Evolutionary conservation across 2,329 filamentous ascomycete genomes (phyloP).

Genomic region (Zalaria obscura): DNA sequence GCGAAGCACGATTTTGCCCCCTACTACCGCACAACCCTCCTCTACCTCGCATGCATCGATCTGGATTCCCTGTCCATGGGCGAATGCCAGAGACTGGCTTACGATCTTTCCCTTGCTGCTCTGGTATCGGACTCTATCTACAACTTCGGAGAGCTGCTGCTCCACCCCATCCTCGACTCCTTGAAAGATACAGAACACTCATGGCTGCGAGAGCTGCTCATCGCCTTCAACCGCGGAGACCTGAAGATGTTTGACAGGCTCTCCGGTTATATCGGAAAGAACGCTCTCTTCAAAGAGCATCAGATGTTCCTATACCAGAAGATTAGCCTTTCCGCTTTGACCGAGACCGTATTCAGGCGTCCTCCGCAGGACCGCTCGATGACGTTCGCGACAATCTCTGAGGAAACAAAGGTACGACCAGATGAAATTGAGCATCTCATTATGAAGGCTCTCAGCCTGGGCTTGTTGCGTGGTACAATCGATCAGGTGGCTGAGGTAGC

Average conservation of each 20-base stretch:
- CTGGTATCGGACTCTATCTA: conserved; percentile 92
- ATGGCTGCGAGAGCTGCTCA: conserved; percentile 91
- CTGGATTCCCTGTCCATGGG: conserved; percentile 55
- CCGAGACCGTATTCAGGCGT: conserved; percentile 89
- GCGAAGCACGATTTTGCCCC: conserved; percentile 82
- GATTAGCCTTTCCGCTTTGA: conserved; percentile 91
- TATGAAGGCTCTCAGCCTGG: conserved; percentile 97
- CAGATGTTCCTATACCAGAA: conserved; percentile 84
- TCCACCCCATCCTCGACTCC: conserved; percentile 88
- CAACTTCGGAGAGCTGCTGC: conserved; percentile 97
- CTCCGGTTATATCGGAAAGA: conserved; percentile 54
- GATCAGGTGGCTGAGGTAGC: conserved; percentile 93
- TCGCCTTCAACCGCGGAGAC: conserved; percentile 94
- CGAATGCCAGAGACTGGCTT: conserved; percentile 72
- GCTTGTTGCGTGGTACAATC: conserved; percentile 78
- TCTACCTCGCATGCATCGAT: conserved; percentile 94
- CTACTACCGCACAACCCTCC: conserved; percentile 94
- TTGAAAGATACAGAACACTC: conserved; percentile 59
- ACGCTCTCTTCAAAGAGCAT: conserved; percentile 66
- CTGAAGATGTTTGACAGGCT: conserved; percentile 75
- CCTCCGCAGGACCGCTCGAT: conserved; percentile 92
- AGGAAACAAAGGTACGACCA: conserved; percentile 81
- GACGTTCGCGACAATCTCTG: conserved; percentile 75
- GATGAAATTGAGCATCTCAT: conserved; percentile 95
- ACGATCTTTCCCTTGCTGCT: conserved; percentile 84